Percentiles rank a stretch among this genome's conserved stretches.
Evolutionary conservation across 352 stramenopile genomes (phyloP).

Genomic region (Globisporangium cystogenes): DNA sequence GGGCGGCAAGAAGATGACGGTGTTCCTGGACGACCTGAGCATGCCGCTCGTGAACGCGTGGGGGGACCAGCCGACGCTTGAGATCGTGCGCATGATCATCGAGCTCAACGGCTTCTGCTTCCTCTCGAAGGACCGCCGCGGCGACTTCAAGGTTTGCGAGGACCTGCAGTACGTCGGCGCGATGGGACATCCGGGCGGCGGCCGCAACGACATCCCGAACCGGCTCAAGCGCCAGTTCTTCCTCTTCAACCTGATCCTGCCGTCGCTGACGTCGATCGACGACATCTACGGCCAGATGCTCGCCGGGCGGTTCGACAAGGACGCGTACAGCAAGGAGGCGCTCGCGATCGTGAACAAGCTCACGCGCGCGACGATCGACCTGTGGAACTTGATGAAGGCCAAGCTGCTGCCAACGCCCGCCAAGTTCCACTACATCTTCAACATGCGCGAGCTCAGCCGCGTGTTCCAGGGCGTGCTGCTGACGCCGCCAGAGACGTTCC

Average conservation of each 20-base stretch:
- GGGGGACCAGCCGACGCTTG: constrained; percentile 97
- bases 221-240: constrained; percentile 99
- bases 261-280: constrained; percentile 97
- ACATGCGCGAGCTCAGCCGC: constrained; percentile 97
- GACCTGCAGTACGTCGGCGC: constrained; percentile 97
- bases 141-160: constrained; percentile 98
- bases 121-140: constrained; percentile 97
- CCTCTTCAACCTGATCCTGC: constrained; percentile 97
- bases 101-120: constrained; percentile 97
- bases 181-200: constrained; percentile 97
- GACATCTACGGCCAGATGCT: constrained; percentile 99
- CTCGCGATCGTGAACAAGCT: constrained; percentile 90
- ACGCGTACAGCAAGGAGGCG: constrained; percentile 82
- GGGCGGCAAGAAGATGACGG: constrained; percentile 98
- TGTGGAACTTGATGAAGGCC: constrained; percentile 97
- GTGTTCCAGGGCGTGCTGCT: constrained; percentile 98
- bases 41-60: constrained; percentile 98
- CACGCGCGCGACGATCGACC: constrained; percentile 93
- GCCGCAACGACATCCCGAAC: constrained; percentile 99
- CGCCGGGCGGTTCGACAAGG: constrained; percentile 89
- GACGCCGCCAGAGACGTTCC: constrained; percentile 94
- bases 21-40: constrained; percentile 98
- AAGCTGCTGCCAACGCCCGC: constrained; percentile 96
- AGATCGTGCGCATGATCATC: constrained; percentile 97
- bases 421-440: constrained; percentile 99